Conservation (phyloP, 2,329 filamentous ascomycete species). For the Phialocephala subalpina region DNA sequence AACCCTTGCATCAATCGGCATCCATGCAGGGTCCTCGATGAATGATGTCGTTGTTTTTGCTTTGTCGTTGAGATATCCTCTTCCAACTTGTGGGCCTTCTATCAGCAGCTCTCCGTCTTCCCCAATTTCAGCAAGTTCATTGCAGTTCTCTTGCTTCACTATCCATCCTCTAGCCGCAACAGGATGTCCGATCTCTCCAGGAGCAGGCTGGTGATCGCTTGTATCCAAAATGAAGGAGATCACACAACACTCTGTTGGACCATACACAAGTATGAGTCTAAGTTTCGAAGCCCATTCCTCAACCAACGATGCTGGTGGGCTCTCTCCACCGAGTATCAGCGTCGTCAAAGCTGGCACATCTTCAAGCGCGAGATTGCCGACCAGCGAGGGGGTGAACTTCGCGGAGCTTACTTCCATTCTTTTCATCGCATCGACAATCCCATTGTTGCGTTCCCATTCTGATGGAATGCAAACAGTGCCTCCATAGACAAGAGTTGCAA, state of each 20-base stretch:
- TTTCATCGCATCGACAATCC: slow-evolving; percentile 29
- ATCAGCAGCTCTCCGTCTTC: slow-evolving; percentile 39
- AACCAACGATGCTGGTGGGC: not conserved
- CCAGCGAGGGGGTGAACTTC: slow-evolving; percentile 57
- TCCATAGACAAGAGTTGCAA: slow-evolving; percentile 30
- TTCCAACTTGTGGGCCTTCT: slow-evolving; percentile 62
- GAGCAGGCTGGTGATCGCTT: slow-evolving; percentile 1
- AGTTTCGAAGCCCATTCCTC: not conserved
- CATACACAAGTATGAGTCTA: slow-evolving; percentile 3
- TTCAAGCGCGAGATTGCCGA: slow-evolving; percentile 84
- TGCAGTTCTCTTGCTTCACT: slow-evolving; percentile 27
- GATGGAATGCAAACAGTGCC: slow-evolving; percentile 35
- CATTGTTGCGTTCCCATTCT: slow-evolving; percentile 32
- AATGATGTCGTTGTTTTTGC: slow-evolving; percentile 66
- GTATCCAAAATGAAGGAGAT: slow-evolving; percentile 1
- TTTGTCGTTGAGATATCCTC: slow-evolving; percentile 67
- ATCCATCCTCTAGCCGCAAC: slow-evolving; percentile 47
- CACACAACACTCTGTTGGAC: slow-evolving; percentile 13
- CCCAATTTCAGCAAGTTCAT: slow-evolving; percentile 34
- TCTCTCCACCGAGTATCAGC: slow-evolving; percentile 62
- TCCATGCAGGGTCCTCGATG: slow-evolving; percentile 60
- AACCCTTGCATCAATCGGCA: slow-evolving; percentile 35
- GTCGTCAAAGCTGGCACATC: slow-evolving; percentile 74
- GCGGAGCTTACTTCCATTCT: slow-evolving; percentile 30
- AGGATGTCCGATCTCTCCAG: slow-evolving; percentile 16